A percentile compares a stretch with the other conserved stretches of the same genome.
Evolutionary conservation across 345 rosid genomes (phyloP).

Genomic region (Turritis glabra): DNA sequence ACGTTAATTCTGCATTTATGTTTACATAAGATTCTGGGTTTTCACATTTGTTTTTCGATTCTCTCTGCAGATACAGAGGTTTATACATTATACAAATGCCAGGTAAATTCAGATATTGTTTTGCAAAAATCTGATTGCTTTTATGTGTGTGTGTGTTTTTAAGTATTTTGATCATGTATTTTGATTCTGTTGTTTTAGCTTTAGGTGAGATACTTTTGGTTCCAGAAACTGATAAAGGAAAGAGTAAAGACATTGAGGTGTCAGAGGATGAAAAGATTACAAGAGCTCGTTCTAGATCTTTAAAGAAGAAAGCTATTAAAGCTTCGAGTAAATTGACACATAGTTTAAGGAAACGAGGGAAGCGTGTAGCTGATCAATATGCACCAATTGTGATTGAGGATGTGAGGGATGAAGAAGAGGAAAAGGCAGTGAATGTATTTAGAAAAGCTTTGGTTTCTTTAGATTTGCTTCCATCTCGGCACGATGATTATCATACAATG

Average conservation of each 20-base stretch:
- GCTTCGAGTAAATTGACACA: slow-evolving; percentile 75
- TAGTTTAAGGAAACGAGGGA: slow-evolving; percentile 67
- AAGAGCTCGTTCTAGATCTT: slow-evolving; percentile 54
- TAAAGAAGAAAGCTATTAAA: slow-evolving; percentile 77
- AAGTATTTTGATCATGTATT: background rate
- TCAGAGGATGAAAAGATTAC: slow-evolving; percentile 67
- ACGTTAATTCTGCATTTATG: background rate
- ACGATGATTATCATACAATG: slow-evolving; percentile 90
- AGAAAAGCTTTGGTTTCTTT: slow-evolving; percentile 61
- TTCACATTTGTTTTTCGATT: background rate
- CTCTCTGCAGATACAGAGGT: slow-evolving; percentile 28
- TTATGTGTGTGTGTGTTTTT: background rate
- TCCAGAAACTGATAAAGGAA: slow-evolving; percentile 50
- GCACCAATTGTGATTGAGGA: slow-evolving; percentile 63
- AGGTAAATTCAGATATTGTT: slow-evolving; percentile 39
- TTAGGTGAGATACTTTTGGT: slow-evolving; percentile 46
- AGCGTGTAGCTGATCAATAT: slow-evolving; percentile 52
- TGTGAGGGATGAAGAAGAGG: slow-evolving; percentile 80
- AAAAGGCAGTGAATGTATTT: slow-evolving; percentile 63
- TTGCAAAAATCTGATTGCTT: slow-evolving; percentile 8
- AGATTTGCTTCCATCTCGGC: slow-evolving; percentile 69
- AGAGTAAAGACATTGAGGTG: slow-evolving; percentile 50
- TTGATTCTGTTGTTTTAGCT: background rate
- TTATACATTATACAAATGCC: slow-evolving; percentile 43
- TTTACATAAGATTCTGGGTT: no score